These are phyloP conservation scores for Fusarium xyrophilum DNA, from an alignment of 2,329 filamentous ascomycete species.

Conservation along the genomic window DNA sequence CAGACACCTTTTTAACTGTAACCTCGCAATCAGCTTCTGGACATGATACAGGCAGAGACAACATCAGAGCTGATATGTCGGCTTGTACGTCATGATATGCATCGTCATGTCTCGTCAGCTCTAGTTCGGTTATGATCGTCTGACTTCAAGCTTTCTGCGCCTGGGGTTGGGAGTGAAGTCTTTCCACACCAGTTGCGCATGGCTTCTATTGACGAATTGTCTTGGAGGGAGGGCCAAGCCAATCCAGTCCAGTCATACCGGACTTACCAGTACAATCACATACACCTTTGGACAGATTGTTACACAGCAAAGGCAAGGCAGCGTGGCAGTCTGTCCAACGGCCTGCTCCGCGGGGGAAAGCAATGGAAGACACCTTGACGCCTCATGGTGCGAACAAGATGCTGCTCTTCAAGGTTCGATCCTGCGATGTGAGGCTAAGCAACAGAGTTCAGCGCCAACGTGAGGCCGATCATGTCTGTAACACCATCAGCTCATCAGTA, in stretches of 20 bases:
- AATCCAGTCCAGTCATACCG: conserved; percentile 1
- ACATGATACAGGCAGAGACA: conserved; percentile 17
- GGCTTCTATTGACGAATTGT: neutral
- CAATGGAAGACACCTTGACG: conserved; percentile 10
- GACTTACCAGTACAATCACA: too few species aligned
- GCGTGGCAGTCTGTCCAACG: conserved; percentile 12
- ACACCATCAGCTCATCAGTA: conserved; percentile 7
- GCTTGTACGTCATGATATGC: conserved; percentile 35
- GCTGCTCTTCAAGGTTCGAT: conserved; percentile 30
- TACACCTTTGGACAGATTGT: neutral
- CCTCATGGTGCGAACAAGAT: conserved; percentile 19
- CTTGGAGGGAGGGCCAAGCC: conserved; percentile 9
- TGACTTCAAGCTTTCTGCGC: conserved; percentile 2
- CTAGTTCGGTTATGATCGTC: conserved; percentile 32
- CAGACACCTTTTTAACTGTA: neutral
- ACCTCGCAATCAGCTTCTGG: neutral
- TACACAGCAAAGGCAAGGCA: neutral
- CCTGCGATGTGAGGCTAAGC: conserved; percentile 19
- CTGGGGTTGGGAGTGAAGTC: conserved; percentile 17
- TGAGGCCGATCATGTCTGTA: conserved; percentile 16
- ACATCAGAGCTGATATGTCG: conserved; percentile 27
- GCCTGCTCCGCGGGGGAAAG: conserved; percentile 24
- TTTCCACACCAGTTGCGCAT: conserved; percentile 6
- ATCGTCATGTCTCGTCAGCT: conserved; percentile 35
- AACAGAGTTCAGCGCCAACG: conserved; percentile 36